Evolutionary conservation across 805 yeast genomes (phyloP), one percentile per base, ranked within the genome.

Genomic region (Torulaspora gathmanii): DNA sequence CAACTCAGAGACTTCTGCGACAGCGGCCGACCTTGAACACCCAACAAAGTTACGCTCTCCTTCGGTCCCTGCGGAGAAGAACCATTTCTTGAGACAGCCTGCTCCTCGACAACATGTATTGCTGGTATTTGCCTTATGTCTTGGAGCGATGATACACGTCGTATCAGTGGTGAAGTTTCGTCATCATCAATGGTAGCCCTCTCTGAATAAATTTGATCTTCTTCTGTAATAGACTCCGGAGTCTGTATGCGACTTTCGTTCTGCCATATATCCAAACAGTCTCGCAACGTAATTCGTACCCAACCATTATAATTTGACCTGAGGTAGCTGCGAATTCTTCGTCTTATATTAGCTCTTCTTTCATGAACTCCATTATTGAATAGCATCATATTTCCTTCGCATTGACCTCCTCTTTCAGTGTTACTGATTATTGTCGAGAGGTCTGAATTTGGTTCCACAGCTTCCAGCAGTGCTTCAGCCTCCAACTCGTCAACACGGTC

Each of bases 211-310:
- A 27, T 26, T 5, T 42, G 43, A 16, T 37, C 31, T 19, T 36
- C 48, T 23, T 22, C 34, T 23, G 36, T 40, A 16, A 22, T 27
- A 15, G 33, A 37, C 9, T 44, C 31, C 13, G 37, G 31, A 5
- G 29, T 13, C n/a, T 44, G 41, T 20, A 44, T 11, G 13, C 22
- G 22, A 15, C 34, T 35, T 19, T 50, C 47, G 31, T 56, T 52
- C 34, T 56, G 64, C 67, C 65, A 63, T 13, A 63, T 48, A 31
- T 61, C 57, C 17, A 61, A 37, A 37, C 52, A 59, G 45, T 60
- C 65, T 33, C 52, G 42, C 23, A 63, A 47, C 5, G 55, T 53
- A 37, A 63, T 51, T 33, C 55, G 50, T 10, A 58, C 56, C 57
- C 63, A 56, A 11, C 63, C 57, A 42, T 49, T 47, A 43, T 60